Conservation (phyloP, 805 yeast species). For the Priceomyces medius region DNA sequence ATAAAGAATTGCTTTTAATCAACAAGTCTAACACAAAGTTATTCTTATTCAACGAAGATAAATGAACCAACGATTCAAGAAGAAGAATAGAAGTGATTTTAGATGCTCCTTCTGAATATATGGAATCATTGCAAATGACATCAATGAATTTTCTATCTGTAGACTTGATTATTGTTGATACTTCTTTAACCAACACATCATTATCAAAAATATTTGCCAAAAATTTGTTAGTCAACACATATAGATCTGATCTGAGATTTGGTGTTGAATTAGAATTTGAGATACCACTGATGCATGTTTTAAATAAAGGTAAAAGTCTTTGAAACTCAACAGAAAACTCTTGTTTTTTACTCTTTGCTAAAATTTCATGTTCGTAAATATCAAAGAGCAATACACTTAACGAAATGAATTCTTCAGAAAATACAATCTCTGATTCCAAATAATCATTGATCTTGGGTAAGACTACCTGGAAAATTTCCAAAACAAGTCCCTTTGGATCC, state of each 20-base stretch:
- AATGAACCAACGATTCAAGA: conserved; percentile 62
- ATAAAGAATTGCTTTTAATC: conserved; percentile 62
- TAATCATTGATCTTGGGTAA: conserved; percentile 77
- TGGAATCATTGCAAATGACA: conserved; percentile 72
- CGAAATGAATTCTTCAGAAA: conserved; percentile 76
- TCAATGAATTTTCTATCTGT: conserved; percentile 61
- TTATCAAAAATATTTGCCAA: conserved; percentile 50
- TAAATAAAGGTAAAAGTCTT: conserved; percentile 66
- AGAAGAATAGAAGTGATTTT: conserved; percentile 75
- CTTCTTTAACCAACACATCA: conserved; percentile 42
- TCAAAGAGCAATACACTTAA: conserved; percentile 70
- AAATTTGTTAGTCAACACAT: conserved; percentile 68
- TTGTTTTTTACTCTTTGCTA: conserved; percentile 14
- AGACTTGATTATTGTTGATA: conserved; percentile 55
- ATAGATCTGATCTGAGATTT: conserved; percentile 72
- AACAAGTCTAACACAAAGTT: conserved; percentile 60
- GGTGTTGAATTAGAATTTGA: conserved; percentile 67
- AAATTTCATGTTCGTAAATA: conserved; percentile 44
- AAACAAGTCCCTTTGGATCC: conserved; percentile 56
- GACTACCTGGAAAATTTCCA: conserved; percentile 72
- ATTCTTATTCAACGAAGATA: conserved; percentile 51
- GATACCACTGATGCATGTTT: conserved; percentile 72
- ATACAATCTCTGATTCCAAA: conserved; percentile 60
- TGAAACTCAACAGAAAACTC: conserved; percentile 34
- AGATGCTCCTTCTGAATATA: conserved; percentile 73